Base-by-base conservation (phyloP, 1,284 basidiomycete genomes). In the Termitomyces sp. region DNA sequence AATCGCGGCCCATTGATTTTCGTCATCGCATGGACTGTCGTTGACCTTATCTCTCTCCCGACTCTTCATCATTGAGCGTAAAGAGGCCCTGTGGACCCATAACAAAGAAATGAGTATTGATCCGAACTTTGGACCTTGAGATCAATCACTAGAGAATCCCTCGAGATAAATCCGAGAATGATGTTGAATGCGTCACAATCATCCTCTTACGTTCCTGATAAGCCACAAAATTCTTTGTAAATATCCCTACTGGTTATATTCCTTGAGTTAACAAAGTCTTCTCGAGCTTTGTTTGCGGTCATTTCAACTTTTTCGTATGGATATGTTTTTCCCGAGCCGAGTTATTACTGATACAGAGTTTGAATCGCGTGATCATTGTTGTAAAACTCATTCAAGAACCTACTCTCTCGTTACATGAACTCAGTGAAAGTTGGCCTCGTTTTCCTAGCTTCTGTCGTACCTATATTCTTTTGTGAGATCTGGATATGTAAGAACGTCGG, bases 1-100 rank as follows among this genome's bases (percentile, higher is more conserved):
- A 90, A 84, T 69, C 78, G 84, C 39, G 85, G 80, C 1, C 89
- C 90, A 1, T 88, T 90, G 66, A 77, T 92, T 49, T 88, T 89
- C 61, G 79, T 81, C 3, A 78, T 90, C 57, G 75, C 79, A 45
- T 68, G 83, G 55, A 80, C 83, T 1, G 61, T 76, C 4, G 57
- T 86, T 6, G 88, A 93, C 64, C 73, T 90, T 24, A 54, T 88
- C 28, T 81, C 79, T 24, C 28, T 81, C 79, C 21, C 78, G 86
- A 17, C 60, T 85, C 12, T 66, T 86, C 38, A 69, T 88, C 54
- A 80, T 89, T 45, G 86, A 89, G 67, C 78, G 79, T 36, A 77
- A 79, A 52, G 77, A 80, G 31, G 83, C 84, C 1, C 52, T 81
- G 58, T 77, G 39, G 79, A 84, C 63, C 78, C 82, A 42, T 60